Evolutionary conservation across 148 eudicot species (phyloP), one percentile per base, ranked within the genome.

Genomic region (Agrostemma githago): DNA sequence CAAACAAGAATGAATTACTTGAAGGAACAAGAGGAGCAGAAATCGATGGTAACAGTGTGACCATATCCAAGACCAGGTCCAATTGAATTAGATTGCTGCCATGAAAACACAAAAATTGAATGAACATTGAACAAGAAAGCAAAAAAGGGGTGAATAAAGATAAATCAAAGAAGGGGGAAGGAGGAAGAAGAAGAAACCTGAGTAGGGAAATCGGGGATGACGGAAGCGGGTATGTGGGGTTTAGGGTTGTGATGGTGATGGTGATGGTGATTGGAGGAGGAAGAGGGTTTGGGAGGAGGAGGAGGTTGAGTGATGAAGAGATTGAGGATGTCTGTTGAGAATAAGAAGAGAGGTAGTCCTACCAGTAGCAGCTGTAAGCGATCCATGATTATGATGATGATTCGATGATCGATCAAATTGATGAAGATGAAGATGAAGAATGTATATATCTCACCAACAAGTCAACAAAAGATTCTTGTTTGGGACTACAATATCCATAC

Each of bases 311-410:
- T 68, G 77, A 51, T 72, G 61, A 92, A 90, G 72, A 92, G 90
- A 60, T 84, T 83, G 78, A 84, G 34, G 39, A 92, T 62, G 75
- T 92, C 98, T 9, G 89, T 79, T 68, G 82, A 79, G 71, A 90
- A 86, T 66, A 90, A 85, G 82, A 92, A 90, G 6, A 90, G 84
- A 4, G 98, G 96, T 43, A 92, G 75, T n/a, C 96, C 96, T 2
- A 92, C 83, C 17, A 92, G 77, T 40, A 92, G 79, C 8, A 90
- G 73, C 66, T 87, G 91, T 6, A 84, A 70, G 43, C 93, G 85
- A 82, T 92, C 98, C 96, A 92, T 88, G 8, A 4, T 12, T 62
- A 56, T 1, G 46, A 43, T 43, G 1, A 43, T 43, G 6, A 43
- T 7, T 43, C 46, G 46, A 43, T 43, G 46, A 43, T 43, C 46